phyloP scores from a whole-genome alignment of 177 flowering plant species.

The Vitis hybrid region DNA sequence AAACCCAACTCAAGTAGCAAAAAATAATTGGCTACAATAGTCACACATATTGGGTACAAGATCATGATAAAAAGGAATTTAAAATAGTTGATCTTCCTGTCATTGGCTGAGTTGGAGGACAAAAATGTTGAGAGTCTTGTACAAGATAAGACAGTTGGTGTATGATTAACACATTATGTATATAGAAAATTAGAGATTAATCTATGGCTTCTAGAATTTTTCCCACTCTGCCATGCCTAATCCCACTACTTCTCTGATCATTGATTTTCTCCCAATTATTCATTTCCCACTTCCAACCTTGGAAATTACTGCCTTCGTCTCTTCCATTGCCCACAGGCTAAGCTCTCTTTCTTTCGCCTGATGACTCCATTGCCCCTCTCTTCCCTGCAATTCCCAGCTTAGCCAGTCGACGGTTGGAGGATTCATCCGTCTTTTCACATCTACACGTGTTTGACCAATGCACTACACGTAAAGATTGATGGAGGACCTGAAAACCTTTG shows the following conservation, averaged over 20 bases:
- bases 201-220: background rate
- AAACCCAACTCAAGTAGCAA: too few relatives aligned
- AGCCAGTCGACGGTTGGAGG: background rate
- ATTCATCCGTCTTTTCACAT: background rate
- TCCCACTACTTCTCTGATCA: background rate
- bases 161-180: background rate
- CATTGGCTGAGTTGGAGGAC: too few relatives aligned
- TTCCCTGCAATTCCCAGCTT: too few relatives aligned
- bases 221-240: background rate
- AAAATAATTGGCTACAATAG: too few relatives aligned
- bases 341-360: too few relatives aligned
- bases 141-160: too few relatives aligned
- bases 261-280: constrained; percentile 5
- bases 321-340: too few relatives aligned
- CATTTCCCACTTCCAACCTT: constrained; percentile 4
- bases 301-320: background rate
- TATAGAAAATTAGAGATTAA: background rate
- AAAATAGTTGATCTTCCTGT: too few relatives aligned
- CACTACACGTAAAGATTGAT: background rate
- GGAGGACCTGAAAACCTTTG: background rate
- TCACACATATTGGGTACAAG: too few relatives aligned
- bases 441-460: background rate
- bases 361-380: too few relatives aligned
- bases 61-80: too few relatives aligned
- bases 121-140: too few relatives aligned